Base-by-base conservation (phyloP, 164 flowering plant genomes). In the Paratinospora sagittata region DNA sequence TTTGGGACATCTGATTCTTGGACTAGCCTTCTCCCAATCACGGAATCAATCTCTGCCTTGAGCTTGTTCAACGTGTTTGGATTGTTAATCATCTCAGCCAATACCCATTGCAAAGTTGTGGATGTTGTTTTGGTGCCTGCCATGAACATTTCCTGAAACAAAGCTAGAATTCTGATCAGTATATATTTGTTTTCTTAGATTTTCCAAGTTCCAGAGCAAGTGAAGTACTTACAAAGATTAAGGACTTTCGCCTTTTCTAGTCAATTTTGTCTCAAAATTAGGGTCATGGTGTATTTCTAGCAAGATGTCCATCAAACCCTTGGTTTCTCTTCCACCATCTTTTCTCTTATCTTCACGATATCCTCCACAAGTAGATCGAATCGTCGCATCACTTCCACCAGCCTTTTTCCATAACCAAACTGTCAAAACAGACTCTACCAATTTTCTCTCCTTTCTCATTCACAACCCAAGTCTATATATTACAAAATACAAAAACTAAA, bases 41-140 rank as follows among this genome's bases (percentile, higher is more conserved):
- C 76, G 1, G 71, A 55, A 36, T 85, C 76, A 16, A 86, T 86
- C 75, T 86, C 91, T 68, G 76, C 65, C 66, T 70, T 68, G 2
- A 77, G 83, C 67, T 76, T 81, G 30, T 75, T 70, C 75, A 84
- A 70, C 6, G 82, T 52, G 0, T 67, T 13, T n/a, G 89, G 87
- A 72, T 85, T 79, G 69, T 83, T 84, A 19, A 87, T 83, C 8
- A 87, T 79, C 76, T 84, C 86, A 24, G 88, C 81, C 14, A 85
- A 39, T 63, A 80, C 82, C 89, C 89, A n/a, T n/a, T n/a, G n/a
- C n/a, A n/a, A n/a, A n/a, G n/a, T n/a, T n/a, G n/a, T n/a, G n/a
- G n/a, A n/a, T n/a, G n/a, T n/a, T n/a, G n/a, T n/a, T n/a, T n/a
- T n/a, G n/a, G n/a, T n/a, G n/a, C n/a, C n/a, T n/a, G n/a, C n/a